These are phyloP conservation scores for Gynostemma pentaphyllum DNA, from an alignment of 306 rosid genomes.

Conservation along the genomic window DNA sequence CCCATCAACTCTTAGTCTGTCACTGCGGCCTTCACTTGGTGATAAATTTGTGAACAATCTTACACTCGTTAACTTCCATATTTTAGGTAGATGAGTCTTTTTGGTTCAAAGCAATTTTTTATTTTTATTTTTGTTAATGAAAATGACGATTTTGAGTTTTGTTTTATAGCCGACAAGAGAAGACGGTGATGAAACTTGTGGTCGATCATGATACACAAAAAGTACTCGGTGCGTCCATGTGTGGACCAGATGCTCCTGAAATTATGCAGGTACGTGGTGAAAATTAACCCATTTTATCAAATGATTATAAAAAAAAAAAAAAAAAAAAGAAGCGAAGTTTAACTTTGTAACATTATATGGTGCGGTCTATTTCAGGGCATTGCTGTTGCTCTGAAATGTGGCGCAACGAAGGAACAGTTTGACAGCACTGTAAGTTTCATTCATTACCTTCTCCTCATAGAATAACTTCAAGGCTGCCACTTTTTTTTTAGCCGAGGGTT, in stretches of 20 bases:
- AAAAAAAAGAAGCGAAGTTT: background rate
- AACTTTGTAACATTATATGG: background rate
- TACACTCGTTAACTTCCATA: background rate
- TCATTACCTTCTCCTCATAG: background rate
- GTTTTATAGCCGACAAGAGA: slow-evolving; percentile 72
- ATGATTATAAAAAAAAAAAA: background rate
- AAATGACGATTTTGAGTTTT: background rate
- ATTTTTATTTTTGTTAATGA: background rate
- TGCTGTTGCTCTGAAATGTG: slow-evolving; percentile 79
- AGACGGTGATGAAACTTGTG: slow-evolving; percentile 82
- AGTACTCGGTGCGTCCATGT: slow-evolving; percentile 89
- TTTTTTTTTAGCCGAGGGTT: background rate
- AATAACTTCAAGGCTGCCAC: no score
- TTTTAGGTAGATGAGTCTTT: background rate
- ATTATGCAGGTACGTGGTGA: slow-evolving; percentile 59
- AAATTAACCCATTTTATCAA: no score
- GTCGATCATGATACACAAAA: slow-evolving; percentile 81
- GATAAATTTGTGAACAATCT: background rate
- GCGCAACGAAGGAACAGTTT: slow-evolving; percentile 92
- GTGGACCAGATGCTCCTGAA: slow-evolving; percentile 95
- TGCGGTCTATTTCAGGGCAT: slow-evolving; percentile 43
- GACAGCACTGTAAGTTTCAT: slow-evolving; percentile 73
- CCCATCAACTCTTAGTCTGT: background rate
- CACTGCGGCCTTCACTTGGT: background rate
- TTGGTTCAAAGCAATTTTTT: background rate